Evolutionary conservation across 148 eudicot genomes (phyloP), one percentile per base, ranked within the genome.

Genomic region (Spergularia marina): DNA sequence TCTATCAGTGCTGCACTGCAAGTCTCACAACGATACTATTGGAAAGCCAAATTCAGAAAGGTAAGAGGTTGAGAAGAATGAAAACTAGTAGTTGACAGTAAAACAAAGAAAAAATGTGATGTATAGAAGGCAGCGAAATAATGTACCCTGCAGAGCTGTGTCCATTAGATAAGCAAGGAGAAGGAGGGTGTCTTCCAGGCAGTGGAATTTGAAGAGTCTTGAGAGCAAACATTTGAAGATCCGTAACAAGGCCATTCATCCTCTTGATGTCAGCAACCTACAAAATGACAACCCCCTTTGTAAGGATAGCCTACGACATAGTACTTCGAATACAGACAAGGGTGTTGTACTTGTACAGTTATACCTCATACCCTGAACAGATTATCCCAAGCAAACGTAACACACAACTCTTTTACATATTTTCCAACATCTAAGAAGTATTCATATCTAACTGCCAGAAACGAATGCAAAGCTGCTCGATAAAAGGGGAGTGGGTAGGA

Each of bases 191-290:
- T 80, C 91, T 89, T 76, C 99, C 99, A 12, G 97, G 96, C 68
- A 84, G 84, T 54, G 99, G 99, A 73, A 95, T 95, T 41, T 86
- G 84, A 69, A 95, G 92, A 6, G 91, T 84, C 88, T 95, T 92
- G 49, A 85, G 90, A 78, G 92, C 96, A 88, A 90, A 95, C 98
- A 95, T 95, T 86, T 95, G 99, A 61, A 87, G 94, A 85, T 95
- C 99, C 5, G 96, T 84, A 55, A 85, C 91, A 77, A 95, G 76
- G 56, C 92, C 88, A 75, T 95, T 95, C 78, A 90, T 75, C 90
- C 79, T 89, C 82, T 89, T 95, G 68, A 95, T 85, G 80, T 95
- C 99, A 71, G 97, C 88, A 74, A 95, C 97, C 99, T 95, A 80
- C 62, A 39, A 16, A 67, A 51, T n/a, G 36, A 71, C 5, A 79